Base-by-base conservation (phyloP, 2,329 filamentous ascomycete genomes). In the Pseudocercospora fijiensis region DNA sequence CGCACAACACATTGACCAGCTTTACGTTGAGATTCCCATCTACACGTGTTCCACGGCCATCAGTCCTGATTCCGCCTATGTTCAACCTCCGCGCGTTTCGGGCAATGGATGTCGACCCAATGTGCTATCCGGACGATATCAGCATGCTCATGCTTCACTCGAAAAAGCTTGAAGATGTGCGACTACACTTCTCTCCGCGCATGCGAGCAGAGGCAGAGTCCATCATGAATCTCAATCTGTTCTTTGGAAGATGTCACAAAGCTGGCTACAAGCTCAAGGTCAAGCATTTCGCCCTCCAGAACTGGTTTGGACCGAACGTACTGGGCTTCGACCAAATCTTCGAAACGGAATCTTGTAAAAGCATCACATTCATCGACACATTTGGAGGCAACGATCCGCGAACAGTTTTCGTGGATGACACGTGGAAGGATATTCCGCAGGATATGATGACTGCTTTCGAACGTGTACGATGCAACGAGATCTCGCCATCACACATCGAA, bases 71-170 rank as follows among this genome's bases (percentile, higher is more conserved):
- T 45, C 85, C 86, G 1, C 77, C 84, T 0, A 80, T 88, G 69
- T 82, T 84, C 7, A 84, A 83, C 66, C 77, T 88, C 24, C 77
- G 77, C 33, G 78, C 76, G 4, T 77, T 88, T 37, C 82, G 82
- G 58, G 78, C 86, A 27, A 83, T 83, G 64, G 81, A 88, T 66
- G 85, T 88, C 58, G 86, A 88, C 61, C 86, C 86, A 0, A 78
- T 88, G 9, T 88, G 86, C 75, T 86, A 87, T 69, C 85, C 85
- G 0, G 86, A 88, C 73, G 86, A 88, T 68, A 81, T 88, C 8
- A 85, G 84, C 13, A 76, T 83, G 22, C 74, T 88, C 13, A 74
- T 88, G 6, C 73, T 80, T 13, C 77, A 81, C n/a, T 83, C 83
- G 4, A 81, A 79, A 65, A 84, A 83, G 58, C 75, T 88, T 3